Base-by-base conservation (phyloP, 495 filamentous ascomycete genomes). In the Pseudevernia furfuracea region DNA sequence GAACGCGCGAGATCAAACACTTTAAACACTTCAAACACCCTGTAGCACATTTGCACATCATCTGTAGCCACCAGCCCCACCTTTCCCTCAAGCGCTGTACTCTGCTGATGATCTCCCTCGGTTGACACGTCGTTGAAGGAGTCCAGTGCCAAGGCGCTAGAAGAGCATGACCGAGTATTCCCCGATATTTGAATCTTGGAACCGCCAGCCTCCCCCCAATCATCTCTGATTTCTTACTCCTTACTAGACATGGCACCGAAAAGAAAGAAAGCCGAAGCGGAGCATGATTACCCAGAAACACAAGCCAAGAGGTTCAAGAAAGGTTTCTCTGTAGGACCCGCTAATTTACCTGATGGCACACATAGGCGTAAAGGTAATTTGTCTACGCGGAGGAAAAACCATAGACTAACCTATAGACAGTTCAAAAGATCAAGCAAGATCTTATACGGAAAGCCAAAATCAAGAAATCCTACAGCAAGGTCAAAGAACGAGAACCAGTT, bases 401-500 rank as follows among this genome's bases (percentile, higher is more conserved):
- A 36, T 46, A 23, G 28, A 53, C 61, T 66, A 52, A 65, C 32
- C 59, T 28, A 65, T 44, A 36, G 8, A 37, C 68, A 97, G 93
- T 89, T 57, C 85, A 91, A 78, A 96, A 95, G 75, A 94, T 97
- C 70, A 97, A 97, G 74, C 80, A 86, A 62, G 84, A 89, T 67
- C 79, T 98, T 58, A 96, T 98, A 73, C 84, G 90, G 72, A 95
- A 92, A 75, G 92, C 93, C 69, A 96, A 96, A 75, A 81, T 96
- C 57, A 96, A 92, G 75, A 96, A 96, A 75, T 81, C 89, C 52
- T 97, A 96, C 73, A 89, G 86, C 69, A 98, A 96, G 75, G 77
- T 96, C 63, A 90, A 92, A 73, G 84, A 84, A 49, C 78, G 81
- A 62, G 82, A 84, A 73, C 69, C 74, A 37, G 62, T 64, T 11